Base-by-base conservation (phyloP, 768 basidiomycete species). In the Trametes punicea region DNA sequence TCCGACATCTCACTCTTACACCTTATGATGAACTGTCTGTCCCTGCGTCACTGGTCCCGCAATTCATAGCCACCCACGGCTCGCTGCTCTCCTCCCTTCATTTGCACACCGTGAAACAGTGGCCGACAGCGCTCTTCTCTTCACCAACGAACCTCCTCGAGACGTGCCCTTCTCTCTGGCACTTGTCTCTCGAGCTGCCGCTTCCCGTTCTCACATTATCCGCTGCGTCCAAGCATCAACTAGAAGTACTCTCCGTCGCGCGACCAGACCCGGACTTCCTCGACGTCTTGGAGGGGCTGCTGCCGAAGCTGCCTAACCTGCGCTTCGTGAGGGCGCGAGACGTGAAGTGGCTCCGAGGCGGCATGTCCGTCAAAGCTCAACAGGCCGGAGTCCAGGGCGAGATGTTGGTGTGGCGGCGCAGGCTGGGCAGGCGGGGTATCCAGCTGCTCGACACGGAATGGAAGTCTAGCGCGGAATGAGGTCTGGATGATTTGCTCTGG, bases 351-450 rank as follows among this genome's bases (percentile, higher is more conserved):
- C 69, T 92, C 31, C 73, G 84, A 51, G 78, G 77, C 48, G 90
- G 88, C 0, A 78, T 91, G 69, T 82, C 78, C 7, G 71, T 70
- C 0, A 75, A 78, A 56, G 90, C 90, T 23, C 83, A 81, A 60
- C 82, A 79, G 59, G 80, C 90, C 6, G 90, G 90, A 7, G 79
- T 90, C 13, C 90, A 91, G 70, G 90, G 89, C 39, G 87, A 90
- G 67, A 85, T 93, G 82, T 73, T 76, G 60, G 80, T 83, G 54
- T 93, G 90, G 90, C 77, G 77, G 57, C 76, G 80, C 44, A 78
- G 85, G 49, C 73, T 93, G 29, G 73, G 72, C 10, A 74, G 82
- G 52, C 74, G 79, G 63, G 75, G 80, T 1, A 78, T 93, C 44
- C 75, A 77, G 20, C 70, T 93, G 26, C 72, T 92, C 50, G 90